Conservation (phyloP, 2,329 filamentous ascomycete species). For the Cercospora sp. region DNA sequence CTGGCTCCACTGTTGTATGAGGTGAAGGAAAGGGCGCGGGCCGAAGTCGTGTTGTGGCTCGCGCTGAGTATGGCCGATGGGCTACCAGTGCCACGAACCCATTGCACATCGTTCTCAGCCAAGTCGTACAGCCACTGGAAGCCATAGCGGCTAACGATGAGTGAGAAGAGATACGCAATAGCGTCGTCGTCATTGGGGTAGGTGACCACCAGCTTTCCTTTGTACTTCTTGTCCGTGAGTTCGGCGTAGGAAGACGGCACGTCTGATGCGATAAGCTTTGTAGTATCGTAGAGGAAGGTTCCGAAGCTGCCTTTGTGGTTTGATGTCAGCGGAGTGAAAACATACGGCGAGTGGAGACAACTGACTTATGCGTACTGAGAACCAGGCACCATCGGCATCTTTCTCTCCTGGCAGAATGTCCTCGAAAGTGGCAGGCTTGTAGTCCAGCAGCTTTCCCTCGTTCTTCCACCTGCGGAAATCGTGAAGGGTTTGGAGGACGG, state of each 20-base stretch:
- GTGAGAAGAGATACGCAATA: constrained; percentile 53
- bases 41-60: constrained; percentile 23
- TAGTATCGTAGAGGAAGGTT: constrained; percentile 39
- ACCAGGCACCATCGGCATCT: constrained; percentile 47
- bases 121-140: constrained; percentile 50
- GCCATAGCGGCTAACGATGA: constrained; percentile 47
- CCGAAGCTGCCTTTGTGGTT: constrained; percentile 17
- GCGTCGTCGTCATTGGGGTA: constrained; percentile 62
- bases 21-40: constrained; percentile 24
- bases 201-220: constrained; percentile 55
- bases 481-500: constrained; percentile 53
- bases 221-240: constrained; percentile 52
- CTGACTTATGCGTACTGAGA: constrained; percentile 42
- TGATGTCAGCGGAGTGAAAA: background rate
- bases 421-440: constrained; percentile 52
- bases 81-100: constrained; percentile 54
- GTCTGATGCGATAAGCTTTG: constrained; percentile 35
- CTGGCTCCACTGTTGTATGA: background rate
- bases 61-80: constrained; percentile 39
- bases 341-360: constrained; percentile 19
- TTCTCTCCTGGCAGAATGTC: constrained; percentile 47
- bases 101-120: constrained; percentile 49
- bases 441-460: constrained; percentile 51
- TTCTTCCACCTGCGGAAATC: constrained; percentile 56
- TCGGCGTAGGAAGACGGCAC: constrained; percentile 47